These are phyloP conservation scores for Coniochaeta sp. DNA, from an alignment of 2,329 filamentous ascomycete species.

Conservation along the genomic window DNA sequence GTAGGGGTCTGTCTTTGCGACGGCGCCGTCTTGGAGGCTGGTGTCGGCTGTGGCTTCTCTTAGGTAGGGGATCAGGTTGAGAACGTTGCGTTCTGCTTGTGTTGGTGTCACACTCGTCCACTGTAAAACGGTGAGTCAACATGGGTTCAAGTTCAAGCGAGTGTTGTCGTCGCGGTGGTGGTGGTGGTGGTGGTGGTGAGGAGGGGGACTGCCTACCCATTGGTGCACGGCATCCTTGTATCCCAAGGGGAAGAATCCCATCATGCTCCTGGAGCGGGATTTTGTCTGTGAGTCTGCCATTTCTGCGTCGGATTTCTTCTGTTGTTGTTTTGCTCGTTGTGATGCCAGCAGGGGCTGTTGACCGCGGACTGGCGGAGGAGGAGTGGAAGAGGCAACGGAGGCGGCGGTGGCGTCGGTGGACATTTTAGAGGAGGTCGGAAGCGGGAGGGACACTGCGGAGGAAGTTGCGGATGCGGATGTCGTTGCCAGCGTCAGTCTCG, in stretches of 20 bases:
- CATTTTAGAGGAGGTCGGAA: slow-evolving; percentile 14
- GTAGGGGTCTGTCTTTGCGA: slow-evolving; percentile 57
- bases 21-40: slow-evolving; percentile 30
- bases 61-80: slow-evolving; percentile 78
- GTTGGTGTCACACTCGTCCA: slow-evolving; percentile 81
- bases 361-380: slow-evolving; percentile 2
- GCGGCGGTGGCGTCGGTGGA: slow-evolving; percentile 16
- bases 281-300: neutral
- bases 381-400: neutral
- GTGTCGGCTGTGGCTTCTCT: slow-evolving; percentile 55
- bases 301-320: slow-evolving; percentile 5
- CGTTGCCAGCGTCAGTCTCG: neutral
- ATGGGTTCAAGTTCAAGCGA: neutral
- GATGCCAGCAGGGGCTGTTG: slow-evolving; percentile 16
- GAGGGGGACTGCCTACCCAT: slow-evolving; percentile 70
- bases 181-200: neutral
- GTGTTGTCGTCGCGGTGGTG: too few species aligned
- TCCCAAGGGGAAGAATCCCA: slow-evolving; percentile 68
- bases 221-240: slow-evolving; percentile 89
- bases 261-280: slow-evolving; percentile 33
- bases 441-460: neutral
- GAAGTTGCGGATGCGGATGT: neutral
- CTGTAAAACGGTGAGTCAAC: slow-evolving; percentile 31
- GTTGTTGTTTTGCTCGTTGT: slow-evolving; percentile 10
- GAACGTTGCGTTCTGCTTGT: slow-evolving; percentile 78